Evolutionary conservation across 805 yeast genomes (phyloP), one percentile per base, ranked within the genome.

Genomic region (Teunomyces kruisii): DNA sequence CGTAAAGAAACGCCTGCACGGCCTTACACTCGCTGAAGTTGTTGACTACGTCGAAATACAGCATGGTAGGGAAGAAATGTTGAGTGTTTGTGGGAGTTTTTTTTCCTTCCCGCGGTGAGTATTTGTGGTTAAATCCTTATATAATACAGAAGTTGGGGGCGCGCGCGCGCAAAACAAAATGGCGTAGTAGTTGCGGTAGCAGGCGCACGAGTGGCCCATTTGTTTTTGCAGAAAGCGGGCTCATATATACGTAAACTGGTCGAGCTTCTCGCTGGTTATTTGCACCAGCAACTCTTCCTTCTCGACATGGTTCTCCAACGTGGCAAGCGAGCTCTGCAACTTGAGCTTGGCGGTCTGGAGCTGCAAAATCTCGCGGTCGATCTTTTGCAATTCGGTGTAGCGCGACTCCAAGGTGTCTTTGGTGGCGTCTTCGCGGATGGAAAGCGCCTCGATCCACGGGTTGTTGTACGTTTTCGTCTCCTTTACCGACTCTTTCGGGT

Each of bases 251-350:
- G 76, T 62, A 59, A 78, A 67, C 46, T 76, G 77, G 49, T 77
- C 82, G 35, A 79, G 61, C 52, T 76, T 76, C 48, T 79, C 82
- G 36, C 62, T 74, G 27, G 72, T 61, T n/a, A 69, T 42, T 42
- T 62, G 63, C 6, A 62, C 72, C 46, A 66, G 63, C 31, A 69
- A 49, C 14, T 56, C 67, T 43, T 72, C 76, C 39, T 66, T 52
- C 28, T 35, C 49, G 1, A 64, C 59, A 42, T 64, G 66, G 9
- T 51, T 45, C 37, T 59, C 60, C 28, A 65, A 43, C 6, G 44
- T 44, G 10, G 42, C 47, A 12, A 61, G 46, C 2, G 52, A 43
- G 17, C 43, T 44, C 31, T 54, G 54, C 32, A 68, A 54, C 50
- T 52, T 56, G 13, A 54, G 44, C 30, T 57, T 52, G 22, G 56